phyloP scores from a whole-genome alignment of 495 filamentous ascomycete genomes.

The Penicillium angulare region DNA sequence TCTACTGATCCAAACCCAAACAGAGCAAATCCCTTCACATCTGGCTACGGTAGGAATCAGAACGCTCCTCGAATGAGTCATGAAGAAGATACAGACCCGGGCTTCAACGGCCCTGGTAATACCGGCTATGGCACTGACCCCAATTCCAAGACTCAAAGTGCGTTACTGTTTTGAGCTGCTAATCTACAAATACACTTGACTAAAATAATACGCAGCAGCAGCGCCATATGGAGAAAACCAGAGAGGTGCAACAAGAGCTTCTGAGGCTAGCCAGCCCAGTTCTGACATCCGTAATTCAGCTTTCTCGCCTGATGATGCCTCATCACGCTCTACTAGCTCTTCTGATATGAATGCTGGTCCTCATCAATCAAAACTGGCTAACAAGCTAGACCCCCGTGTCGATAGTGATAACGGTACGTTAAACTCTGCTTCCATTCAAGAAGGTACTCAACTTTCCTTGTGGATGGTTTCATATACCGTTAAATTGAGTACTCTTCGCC shows the following conservation, averaged over 20 bases:
- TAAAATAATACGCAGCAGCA: too few relatives aligned
- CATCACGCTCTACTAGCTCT: not conserved
- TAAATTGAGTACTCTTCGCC: too few relatives aligned
- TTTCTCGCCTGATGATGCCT: not conserved
- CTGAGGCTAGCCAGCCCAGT: not conserved
- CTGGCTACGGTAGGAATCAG: not conserved
- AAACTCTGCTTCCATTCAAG: not conserved
- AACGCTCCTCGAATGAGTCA: not conserved
- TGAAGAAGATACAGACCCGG: not conserved
- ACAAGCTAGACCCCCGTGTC: slow-evolving; percentile 51
- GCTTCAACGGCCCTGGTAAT: not conserved
- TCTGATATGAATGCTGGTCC: slow-evolving; percentile 21
- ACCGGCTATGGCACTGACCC: not conserved
- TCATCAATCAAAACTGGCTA: slow-evolving; percentile 40
- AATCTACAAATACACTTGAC: too few relatives aligned
- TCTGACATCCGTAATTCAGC: not conserved
- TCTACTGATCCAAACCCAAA: not conserved
- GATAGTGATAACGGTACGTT: slow-evolving; percentile 37
- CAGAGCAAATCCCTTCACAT: not conserved
- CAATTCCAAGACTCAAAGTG: not conserved
- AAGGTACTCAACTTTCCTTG: too few relatives aligned
- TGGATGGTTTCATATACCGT: too few relatives aligned
- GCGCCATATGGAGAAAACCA: not conserved
- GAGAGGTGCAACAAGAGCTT: not conserved
- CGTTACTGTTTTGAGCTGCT: not conserved